Percentiles rank a stretch among this genome's conserved stretches.
Evolutionary conservation across 805 yeast species (phyloP).

Genomic region (Saturnispora galanensis): DNA sequence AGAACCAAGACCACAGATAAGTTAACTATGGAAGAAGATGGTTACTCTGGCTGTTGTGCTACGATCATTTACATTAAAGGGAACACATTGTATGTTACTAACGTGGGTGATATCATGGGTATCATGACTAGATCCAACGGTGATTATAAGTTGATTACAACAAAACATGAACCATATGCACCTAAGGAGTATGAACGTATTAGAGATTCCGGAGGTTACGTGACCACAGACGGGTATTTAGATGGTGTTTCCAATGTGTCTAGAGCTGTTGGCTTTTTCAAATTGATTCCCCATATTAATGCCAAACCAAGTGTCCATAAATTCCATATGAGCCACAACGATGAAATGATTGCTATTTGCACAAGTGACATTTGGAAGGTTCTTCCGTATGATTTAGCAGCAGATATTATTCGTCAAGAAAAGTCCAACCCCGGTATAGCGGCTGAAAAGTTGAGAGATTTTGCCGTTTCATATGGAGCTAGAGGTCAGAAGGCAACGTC

Average conservation of each 20-base stretch:
- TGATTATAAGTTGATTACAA: slow-evolving; percentile 61
- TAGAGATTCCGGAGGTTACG: slow-evolving; percentile 85
- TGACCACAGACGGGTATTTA: slow-evolving; percentile 71
- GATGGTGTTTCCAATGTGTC: slow-evolving; percentile 80
- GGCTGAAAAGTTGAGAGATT: slow-evolving; percentile 87
- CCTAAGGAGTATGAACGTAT: slow-evolving; percentile 75
- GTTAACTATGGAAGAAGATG: slow-evolving; percentile 55
- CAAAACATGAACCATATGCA: slow-evolving; percentile 75
- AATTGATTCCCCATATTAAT: slow-evolving; percentile 76
- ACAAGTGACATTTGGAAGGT: slow-evolving; percentile 79
- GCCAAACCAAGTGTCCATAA: slow-evolving; percentile 76
- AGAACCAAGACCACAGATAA: slow-evolving; percentile 41
- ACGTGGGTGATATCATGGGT: slow-evolving; percentile 85
- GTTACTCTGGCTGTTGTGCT: slow-evolving; percentile 73
- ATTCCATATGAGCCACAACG: slow-evolving; percentile 51
- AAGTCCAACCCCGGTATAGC: slow-evolving; percentile 80
- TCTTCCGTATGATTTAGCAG: slow-evolving; percentile 74
- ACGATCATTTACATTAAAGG: slow-evolving; percentile 74
- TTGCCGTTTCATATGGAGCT: slow-evolving; percentile 89
- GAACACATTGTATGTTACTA: slow-evolving; percentile 64
- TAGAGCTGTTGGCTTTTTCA: slow-evolving; percentile 86
- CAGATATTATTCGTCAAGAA: slow-evolving; percentile 78
- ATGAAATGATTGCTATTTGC: slow-evolving; percentile 78
- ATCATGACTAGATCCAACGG: slow-evolving; percentile 74
- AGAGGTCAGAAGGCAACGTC: slow-evolving; percentile 61